Base-by-base conservation (phyloP, 768 basidiomycete genomes). In the Peribolospora baueri region DNA sequence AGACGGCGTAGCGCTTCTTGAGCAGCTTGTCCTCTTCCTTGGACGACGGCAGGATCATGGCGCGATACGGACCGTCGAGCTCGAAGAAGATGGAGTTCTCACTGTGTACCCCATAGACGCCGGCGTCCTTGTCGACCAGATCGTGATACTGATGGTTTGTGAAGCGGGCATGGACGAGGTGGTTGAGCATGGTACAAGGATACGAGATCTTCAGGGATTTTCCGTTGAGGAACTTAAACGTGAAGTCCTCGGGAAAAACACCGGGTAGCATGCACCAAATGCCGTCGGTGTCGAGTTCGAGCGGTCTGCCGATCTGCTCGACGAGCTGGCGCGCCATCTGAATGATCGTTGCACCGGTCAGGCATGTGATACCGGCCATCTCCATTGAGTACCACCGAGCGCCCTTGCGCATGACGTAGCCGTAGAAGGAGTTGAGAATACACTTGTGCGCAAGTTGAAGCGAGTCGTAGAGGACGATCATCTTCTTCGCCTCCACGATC, bases 181-280 rank as follows among this genome's bases (percentile, higher is more conserved):
- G 93, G 64, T 98, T 98, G 58, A 98, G 77, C 91, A 98, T 98
- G 5, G 90, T 97, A 68, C 93, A 97, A 0, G 93, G 93, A 65
- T 97, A 98, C 14, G 90, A 95, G 62, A 98, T 80, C 5, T 73
- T 71, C 59, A 95, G 78, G 5, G 80, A 70, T 71, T 95, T 95
- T 56, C 93, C 91, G 61, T 75, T 81, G 48, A 72, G 71, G 57
- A 95, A 74, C 65, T 88, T 80, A 74, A 97, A 95, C 66, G 80
- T 81, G 78, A 95, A 97, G 68, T 93, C 85, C 69, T 97, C 93
- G 3, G 93, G 93, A 68, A 98, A 98, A 9, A 87, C 77, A 3
- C 85, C 87, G 4, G 93, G 93, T 36, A 97, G 78, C 93, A 98
- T 98, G 69, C 93, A 98, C 93, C 93, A 97, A 60, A 98, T 98